phyloP scores from a whole-genome alignment of 1,139 yeast genomes.

The Entelexis paramagnoliae region DNA sequence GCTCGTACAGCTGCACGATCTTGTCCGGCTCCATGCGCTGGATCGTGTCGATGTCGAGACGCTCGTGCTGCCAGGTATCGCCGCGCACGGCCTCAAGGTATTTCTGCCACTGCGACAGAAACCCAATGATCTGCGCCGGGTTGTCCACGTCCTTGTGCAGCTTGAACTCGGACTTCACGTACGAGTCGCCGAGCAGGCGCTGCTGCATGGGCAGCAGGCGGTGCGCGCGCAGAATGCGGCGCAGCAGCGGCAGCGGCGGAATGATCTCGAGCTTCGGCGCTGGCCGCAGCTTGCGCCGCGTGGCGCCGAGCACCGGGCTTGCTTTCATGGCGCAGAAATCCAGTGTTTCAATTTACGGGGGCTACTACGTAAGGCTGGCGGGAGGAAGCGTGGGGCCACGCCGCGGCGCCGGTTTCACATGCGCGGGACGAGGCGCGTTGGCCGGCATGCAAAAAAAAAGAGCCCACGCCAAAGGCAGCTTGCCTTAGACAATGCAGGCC shows the following conservation, averaged over 20 bases:
- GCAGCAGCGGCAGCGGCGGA: constrained; percentile 72
- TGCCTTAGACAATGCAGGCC: not conserved
- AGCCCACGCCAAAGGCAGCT: no score
- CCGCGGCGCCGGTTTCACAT: not conserved
- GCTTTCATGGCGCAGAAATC: constrained; percentile 6
- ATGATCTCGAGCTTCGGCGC: constrained; percentile 45
- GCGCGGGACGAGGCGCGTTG: not conserved
- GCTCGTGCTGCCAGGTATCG: constrained; percentile 66
- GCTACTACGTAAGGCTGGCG: constrained; percentile 4
- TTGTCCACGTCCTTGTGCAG: constrained; percentile 77
- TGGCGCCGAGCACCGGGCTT: constrained; percentile 33
- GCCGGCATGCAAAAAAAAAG: not conserved
- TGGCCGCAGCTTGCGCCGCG: constrained; percentile 49
- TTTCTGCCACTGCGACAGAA: constrained; percentile 85
- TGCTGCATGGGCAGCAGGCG: constrained; percentile 53
- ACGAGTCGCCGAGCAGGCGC: constrained; percentile 74
- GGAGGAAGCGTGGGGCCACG: not conserved
- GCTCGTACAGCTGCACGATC: constrained; percentile 68
- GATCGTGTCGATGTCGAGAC: constrained; percentile 53
- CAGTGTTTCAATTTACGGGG: not conserved
- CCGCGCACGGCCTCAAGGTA: constrained; percentile 63
- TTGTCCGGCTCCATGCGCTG: constrained; percentile 88
- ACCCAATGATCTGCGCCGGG: constrained; percentile 89
- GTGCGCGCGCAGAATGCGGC: constrained; percentile 74
- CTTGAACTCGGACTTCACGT: constrained; percentile 80